Evolutionary conservation across 208 protist genomes (phyloP).

Genomic region (Trichomonas vaginalis): DNA sequence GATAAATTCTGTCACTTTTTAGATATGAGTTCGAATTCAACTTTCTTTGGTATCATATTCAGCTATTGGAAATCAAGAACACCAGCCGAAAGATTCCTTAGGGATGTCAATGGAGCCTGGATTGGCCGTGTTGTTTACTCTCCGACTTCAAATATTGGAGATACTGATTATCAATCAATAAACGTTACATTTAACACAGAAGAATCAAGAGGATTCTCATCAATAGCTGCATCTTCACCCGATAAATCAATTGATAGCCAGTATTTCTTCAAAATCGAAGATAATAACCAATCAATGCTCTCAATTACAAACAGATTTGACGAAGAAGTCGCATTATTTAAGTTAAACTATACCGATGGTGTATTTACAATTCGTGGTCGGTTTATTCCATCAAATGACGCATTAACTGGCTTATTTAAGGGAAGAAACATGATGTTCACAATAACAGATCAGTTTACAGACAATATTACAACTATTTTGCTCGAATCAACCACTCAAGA

Average conservation of each 20-base stretch:
- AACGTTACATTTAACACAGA: not conserved
- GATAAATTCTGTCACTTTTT: not conserved
- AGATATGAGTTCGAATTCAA: not conserved
- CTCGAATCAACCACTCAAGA: not conserved
- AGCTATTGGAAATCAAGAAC: not conserved
- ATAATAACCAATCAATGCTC: not conserved
- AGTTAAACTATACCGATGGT: not conserved
- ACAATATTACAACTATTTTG: not conserved
- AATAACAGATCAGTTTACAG: slow-evolving; percentile 1
- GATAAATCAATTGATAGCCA: not conserved
- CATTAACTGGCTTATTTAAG: not conserved
- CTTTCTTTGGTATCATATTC: not conserved
- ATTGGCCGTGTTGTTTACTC: not conserved
- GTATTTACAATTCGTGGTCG: not conserved
- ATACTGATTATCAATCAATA: not conserved
- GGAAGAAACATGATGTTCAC: not conserved
- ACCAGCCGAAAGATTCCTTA: not conserved
- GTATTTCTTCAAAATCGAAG: not conserved
- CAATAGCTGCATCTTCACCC: not conserved
- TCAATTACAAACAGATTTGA: not conserved
- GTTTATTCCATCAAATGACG: not conserved
- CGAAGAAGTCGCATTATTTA: not conserved
- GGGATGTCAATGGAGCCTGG: not conserved
- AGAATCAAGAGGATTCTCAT: not conserved
- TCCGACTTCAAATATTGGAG: not conserved